A percentile compares a stretch with the other conserved stretches of the same genome.
Evolutionary conservation across 305 asterid species (phyloP).

Genomic region (Galium porrigens): DNA sequence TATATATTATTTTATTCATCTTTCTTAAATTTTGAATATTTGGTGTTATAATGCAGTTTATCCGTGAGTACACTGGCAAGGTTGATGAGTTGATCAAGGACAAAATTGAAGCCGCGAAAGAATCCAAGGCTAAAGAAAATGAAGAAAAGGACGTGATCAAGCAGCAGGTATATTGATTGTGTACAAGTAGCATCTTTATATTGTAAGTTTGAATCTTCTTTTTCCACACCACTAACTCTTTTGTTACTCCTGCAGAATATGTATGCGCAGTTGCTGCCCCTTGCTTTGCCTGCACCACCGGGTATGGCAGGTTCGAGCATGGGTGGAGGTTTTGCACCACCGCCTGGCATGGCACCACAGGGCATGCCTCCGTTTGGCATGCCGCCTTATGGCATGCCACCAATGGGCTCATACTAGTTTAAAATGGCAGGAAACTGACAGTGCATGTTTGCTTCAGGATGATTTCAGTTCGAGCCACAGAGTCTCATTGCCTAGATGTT

Average conservation of each 20-base stretch:
- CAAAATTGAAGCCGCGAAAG: slow-evolving; percentile 67
- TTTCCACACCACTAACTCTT: not conserved
- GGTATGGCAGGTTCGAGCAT: slow-evolving; percentile 64
- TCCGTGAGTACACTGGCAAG: slow-evolving; percentile 89
- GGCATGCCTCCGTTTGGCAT: slow-evolving; percentile 77
- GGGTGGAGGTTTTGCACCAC: slow-evolving; percentile 55
- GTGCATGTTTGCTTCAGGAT: slow-evolving; percentile 5
- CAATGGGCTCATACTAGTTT: slow-evolving; percentile 75
- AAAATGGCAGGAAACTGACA: slow-evolving; percentile 8
- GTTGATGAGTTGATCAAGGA: slow-evolving; percentile 86
- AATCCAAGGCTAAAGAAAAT: slow-evolving; percentile 61
- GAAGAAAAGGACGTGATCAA: slow-evolving; percentile 74
- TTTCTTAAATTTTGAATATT: not conserved
- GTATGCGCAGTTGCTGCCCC: slow-evolving; percentile 90
- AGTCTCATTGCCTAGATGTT: slow-evolving; percentile 13
- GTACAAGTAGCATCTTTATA: not conserved
- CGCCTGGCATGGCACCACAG: slow-evolving; percentile 67
- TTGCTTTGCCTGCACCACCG: slow-evolving; percentile 98
- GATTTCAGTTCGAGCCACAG: slow-evolving; percentile 7
- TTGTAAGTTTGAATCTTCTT: not conserved
- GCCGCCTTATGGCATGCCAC: slow-evolving; percentile 94
- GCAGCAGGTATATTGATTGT: slow-evolving; percentile 54
- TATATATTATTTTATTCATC: not conserved
- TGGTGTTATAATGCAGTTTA: slow-evolving; percentile 42
- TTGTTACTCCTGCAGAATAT: slow-evolving; percentile 53